Evolutionary conservation across 2,329 filamentous ascomycete genomes (phyloP).

Genomic region (Fusarium nurragi): DNA sequence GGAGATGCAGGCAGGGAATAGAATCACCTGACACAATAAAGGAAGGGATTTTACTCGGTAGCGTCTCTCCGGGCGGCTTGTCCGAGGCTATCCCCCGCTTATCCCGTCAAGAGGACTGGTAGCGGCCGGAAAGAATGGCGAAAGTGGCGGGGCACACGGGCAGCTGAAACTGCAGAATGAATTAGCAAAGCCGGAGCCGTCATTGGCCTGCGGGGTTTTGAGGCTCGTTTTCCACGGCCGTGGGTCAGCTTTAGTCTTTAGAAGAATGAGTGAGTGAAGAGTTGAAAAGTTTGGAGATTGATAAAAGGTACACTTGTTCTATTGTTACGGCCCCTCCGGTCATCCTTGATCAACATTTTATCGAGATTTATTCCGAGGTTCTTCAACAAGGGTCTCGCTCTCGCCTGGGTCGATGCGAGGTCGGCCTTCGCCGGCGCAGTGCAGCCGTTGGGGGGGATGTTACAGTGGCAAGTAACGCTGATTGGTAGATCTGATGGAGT

Average conservation of each 20-base stretch:
- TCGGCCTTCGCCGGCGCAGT: constrained; percentile 26
- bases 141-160: neutral
- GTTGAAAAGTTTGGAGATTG: neutral
- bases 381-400: neutral
- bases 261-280: neutral
- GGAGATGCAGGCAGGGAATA: constrained; percentile 11
- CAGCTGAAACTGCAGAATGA: constrained; percentile 4
- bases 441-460: constrained; percentile 13
- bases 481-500: constrained; percentile 20
- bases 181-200: constrained; percentile 44
- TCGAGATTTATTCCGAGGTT: constrained; percentile 9
- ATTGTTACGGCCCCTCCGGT: neutral
- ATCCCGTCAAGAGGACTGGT: constrained; percentile 14
- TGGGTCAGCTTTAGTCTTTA: neutral
- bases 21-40: constrained; percentile 5
- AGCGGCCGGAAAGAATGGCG: constrained; percentile 24
- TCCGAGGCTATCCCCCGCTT: constrained; percentile 24
- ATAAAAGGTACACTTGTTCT: neutral
- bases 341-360: neutral
- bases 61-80: constrained; percentile 5
- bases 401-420: constrained; percentile 19
- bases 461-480: constrained; percentile 19
- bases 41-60: neutral
- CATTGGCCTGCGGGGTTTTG: constrained; percentile 39
- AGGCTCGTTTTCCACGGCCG: constrained; percentile 1